Evolutionary conservation across 805 yeast genomes (phyloP).

Genomic region (Cyberlindnera meyerae): DNA sequence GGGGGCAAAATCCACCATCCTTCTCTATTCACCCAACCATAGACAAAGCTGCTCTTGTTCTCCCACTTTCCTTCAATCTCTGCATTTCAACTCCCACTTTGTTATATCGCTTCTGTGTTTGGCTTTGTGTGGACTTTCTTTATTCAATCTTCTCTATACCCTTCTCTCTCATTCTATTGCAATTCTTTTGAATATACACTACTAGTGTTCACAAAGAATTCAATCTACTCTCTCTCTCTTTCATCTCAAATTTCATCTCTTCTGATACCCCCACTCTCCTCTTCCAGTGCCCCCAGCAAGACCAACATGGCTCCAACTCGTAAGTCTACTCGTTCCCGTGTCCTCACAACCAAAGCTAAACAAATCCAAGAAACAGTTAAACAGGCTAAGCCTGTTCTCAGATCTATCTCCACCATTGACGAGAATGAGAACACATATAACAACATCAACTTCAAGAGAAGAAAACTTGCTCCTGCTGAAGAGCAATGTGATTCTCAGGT

Average conservation of each 20-base stretch:
- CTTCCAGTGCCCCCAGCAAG: no score
- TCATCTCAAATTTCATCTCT: no score
- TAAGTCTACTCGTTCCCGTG: slow-evolving; percentile 26
- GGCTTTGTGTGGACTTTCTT: neutral
- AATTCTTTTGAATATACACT: neutral
- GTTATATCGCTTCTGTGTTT: no score
- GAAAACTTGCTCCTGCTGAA: slow-evolving; percentile 13
- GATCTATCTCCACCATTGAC: slow-evolving; percentile 27
- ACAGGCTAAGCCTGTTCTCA: slow-evolving; percentile 24
- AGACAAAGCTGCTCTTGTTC: no score
- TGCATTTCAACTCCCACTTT: no score
- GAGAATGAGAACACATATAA: slow-evolving; percentile 27
- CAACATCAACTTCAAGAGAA: slow-evolving; percentile 24
- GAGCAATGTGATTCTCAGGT: slow-evolving; percentile 4
- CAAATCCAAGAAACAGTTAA: slow-evolving; percentile 17
- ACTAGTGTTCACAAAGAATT: no score
- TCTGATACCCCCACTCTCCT: no score
- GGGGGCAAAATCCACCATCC: no score
- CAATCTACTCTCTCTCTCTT: no score
- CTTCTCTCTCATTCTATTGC: neutral
- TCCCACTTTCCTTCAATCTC: no score
- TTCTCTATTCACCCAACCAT: no score
- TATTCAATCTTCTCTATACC: neutral
- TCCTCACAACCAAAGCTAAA: slow-evolving; percentile 26
- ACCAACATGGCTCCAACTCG: slow-evolving; percentile 22